phyloP scores from a whole-genome alignment of 73 alveolate species.

The Effrenium voratum region DNA sequence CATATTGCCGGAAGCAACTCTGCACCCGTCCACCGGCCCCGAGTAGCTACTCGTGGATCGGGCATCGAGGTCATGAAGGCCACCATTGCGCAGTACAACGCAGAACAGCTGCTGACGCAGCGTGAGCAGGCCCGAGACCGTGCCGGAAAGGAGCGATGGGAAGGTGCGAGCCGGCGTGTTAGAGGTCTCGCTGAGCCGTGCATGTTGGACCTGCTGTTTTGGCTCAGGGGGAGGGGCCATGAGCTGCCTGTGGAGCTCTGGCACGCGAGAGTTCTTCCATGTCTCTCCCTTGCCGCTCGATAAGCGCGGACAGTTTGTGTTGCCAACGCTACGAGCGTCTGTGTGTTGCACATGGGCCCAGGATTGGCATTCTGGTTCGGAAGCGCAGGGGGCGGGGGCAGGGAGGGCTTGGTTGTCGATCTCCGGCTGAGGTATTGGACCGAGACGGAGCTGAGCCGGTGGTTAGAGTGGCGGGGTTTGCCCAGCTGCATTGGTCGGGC shows the following conservation, averaged over 20 bases:
- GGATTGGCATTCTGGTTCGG: too few species aligned
- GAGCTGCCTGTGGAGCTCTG: too few species aligned
- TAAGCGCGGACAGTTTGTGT: background rate
- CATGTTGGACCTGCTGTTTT: too few species aligned
- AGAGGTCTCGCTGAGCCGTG: too few species aligned
- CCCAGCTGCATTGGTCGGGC: slow-evolving; percentile 12
- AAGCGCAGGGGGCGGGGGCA: too few species aligned
- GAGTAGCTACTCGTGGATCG: background rate
- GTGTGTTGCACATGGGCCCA: too few species aligned
- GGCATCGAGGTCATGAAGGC: slow-evolving; percentile 65
- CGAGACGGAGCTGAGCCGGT: slow-evolving; percentile 4
- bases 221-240: too few species aligned
- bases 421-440: slow-evolving; percentile 44
- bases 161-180: too few species aligned
- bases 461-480: slow-evolving; percentile 55
- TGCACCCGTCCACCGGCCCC: background rate
- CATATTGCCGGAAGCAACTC: background rate
- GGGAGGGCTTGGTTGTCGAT: too few species aligned
- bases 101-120: slow-evolving; percentile 96
- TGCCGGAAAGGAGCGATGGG: too few species aligned
- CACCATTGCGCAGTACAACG: slow-evolving; percentile 96
- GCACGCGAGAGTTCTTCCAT: slow-evolving; percentile 20
- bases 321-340: background rate
- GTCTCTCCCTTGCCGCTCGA: background rate
- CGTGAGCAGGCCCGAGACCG: slow-evolving; percentile 96